Evolutionary conservation across 768 basidiomycete genomes (phyloP).

Genomic region (Galerina marginata): DNA sequence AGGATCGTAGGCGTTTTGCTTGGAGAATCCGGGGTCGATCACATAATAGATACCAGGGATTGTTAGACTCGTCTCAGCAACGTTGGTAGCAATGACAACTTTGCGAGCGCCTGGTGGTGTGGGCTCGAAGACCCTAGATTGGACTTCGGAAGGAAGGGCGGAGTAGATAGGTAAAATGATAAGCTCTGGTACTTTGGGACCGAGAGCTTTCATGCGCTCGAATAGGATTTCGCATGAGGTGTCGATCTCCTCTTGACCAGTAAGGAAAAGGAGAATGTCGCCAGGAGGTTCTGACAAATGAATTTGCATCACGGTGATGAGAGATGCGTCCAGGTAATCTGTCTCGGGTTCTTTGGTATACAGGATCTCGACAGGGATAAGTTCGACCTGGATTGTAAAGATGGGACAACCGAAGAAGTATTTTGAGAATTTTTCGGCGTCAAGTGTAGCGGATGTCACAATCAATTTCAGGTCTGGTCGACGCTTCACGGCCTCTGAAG

Average conservation of each 20-base stretch:
- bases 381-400: conserved; percentile 99
- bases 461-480: conserved; percentile 97
- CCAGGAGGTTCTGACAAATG: conserved; percentile 98
- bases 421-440: conserved; percentile 98
- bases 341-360: conserved; percentile 99
- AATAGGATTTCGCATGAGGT: conserved; percentile 96
- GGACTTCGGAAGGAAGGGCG: conserved; percentile 96
- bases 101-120: conserved; percentile 98
- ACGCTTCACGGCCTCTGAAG: conserved; percentile 88
- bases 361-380: conserved; percentile 97
- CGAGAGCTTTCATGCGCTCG: conserved; percentile 98
- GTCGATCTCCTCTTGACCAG: conserved; percentile 99
- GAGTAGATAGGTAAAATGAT: conserved; percentile 98
- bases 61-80: conserved; percentile 97
- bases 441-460: conserved; percentile 98
- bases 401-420: conserved; percentile 99
- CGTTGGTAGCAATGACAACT: conserved; percentile 99
- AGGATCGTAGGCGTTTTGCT: conserved; percentile 98
- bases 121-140: conserved; percentile 97
- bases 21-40: conserved; percentile 97
- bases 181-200: conserved; percentile 97
- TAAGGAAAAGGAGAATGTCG: conserved; percentile 95
- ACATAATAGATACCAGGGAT: conserved; percentile 99
- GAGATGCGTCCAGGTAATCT: conserved; percentile 96
- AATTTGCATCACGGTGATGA: conserved; percentile 99